These are phyloP conservation scores for Vaccinium corymbosum DNA, from an alignment of 148 eudicot genomes.

Conservation along the genomic window DNA sequence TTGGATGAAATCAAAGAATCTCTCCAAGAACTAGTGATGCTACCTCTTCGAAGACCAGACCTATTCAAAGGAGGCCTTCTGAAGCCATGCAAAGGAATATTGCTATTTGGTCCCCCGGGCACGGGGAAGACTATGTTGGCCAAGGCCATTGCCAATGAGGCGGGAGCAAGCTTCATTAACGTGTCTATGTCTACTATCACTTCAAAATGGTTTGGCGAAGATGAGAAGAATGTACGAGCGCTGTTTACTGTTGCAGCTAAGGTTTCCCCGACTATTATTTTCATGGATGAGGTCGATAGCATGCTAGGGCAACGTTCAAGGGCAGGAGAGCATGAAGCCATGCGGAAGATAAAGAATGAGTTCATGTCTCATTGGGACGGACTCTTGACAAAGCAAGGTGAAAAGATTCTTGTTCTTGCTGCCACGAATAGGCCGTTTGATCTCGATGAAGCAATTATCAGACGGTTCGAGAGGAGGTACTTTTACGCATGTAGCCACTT, in stretches of 20 bases:
- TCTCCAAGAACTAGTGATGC: slow-evolving; percentile 86
- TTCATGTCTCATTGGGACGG: slow-evolving; percentile 99
- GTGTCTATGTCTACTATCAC: slow-evolving; percentile 96
- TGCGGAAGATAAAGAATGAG: slow-evolving; percentile 94
- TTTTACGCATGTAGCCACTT: not conserved
- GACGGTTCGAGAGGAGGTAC: slow-evolving; percentile 94
- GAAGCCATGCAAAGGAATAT: slow-evolving; percentile 89
- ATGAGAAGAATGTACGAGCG: slow-evolving; percentile 90
- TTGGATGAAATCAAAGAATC: slow-evolving; percentile 74
- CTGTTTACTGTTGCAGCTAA: slow-evolving; percentile 86
- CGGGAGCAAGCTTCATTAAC: slow-evolving; percentile 93
- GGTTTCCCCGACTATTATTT: slow-evolving; percentile 90
- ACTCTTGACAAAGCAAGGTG: slow-evolving; percentile 66
- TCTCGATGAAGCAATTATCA: slow-evolving; percentile 96
- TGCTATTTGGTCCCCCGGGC: slow-evolving; percentile 94
- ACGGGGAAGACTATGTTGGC: slow-evolving; percentile 96
- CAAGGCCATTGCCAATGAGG: slow-evolving; percentile 92
- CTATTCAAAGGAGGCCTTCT: slow-evolving; percentile 80
- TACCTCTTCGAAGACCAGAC: slow-evolving; percentile 92
- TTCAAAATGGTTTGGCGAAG: slow-evolving; percentile 98
- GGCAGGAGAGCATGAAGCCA: slow-evolving; percentile 94
- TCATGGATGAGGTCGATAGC: slow-evolving; percentile 96
- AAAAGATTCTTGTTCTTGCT: slow-evolving; percentile 86
- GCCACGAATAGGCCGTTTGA: slow-evolving; percentile 97
- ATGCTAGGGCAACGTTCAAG: slow-evolving; percentile 87